Base-by-base conservation (phyloP, 306 rosid genomes). In the Corylus americana region DNA sequence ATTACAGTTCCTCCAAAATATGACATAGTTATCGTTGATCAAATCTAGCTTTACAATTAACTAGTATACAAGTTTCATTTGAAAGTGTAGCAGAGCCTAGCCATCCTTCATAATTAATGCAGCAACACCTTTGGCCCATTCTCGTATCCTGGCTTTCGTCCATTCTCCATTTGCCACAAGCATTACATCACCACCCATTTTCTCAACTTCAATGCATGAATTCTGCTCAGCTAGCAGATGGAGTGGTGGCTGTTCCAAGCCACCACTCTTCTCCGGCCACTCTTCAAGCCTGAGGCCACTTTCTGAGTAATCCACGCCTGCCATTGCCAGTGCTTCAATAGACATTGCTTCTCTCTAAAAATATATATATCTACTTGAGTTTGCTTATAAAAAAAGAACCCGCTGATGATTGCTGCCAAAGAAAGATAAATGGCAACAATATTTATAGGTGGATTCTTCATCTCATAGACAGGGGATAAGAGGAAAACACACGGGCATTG, bases 121-220 rank as follows among this genome's bases (percentile, higher is more conserved):
- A 79, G 85, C 87, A 80, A 85, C 88, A 48, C 88, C 87, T 42
- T 55, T 75, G 44, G 86, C 90, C 92, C 91, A 88, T 78, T 81
- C 81, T 0, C 84, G 85, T 37, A 88, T 81, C 89, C 70, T 83
- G 59, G 71, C 51, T 71, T 86, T 88, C 69, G 79, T 54, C 86
- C 77, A 82, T 22, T 82, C 55, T 64, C 76, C 69, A 2, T 69
- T 2, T 57, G 75, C 72, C 50, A 50, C 49, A 7, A 31, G 8
- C 6, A 39, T 39, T 39, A 35, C 11, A 62, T 20, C 37, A 31
- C n/a, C 73, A 6, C 4, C 73, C 10, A 18, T 44, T 25, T 49
- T 54, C 44, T 81, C 74, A n/a, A 5, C 68, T 16, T 37, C 42
- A 11, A 37, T 20, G 73, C 70, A 27, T n/a, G 25, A 67, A 67